Base-by-base conservation (phyloP, 2,329 filamentous ascomycete species). In the Neospermospora avenae region DNA sequence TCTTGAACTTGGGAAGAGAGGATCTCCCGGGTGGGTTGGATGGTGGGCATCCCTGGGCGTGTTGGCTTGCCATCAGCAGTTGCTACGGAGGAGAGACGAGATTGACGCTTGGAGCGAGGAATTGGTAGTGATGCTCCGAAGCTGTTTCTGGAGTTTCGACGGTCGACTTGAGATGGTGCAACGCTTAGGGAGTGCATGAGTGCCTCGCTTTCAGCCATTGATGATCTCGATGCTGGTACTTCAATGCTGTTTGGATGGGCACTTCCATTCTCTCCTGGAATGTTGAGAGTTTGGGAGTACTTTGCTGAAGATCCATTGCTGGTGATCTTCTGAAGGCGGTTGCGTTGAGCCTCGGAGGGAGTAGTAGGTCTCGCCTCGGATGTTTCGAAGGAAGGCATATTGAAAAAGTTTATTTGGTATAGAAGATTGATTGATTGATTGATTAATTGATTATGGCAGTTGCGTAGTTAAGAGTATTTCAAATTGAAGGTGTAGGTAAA, bases 111-210 rank as follows among this genome's bases (percentile, higher is more conserved):
- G 48, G 85, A 84, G 67, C 85, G 79, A 52, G 88, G 88, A 67
- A 91, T 91, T 55, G 88, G 88, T 16, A 91, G 81, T 20, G 87
- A 82, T 52, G 86, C 80, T 63, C 88, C 88, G 71, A 91, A 91
- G 18, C 87, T 91, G 81, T 91, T 91, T 64, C 88, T 84, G 20
- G 88, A 91, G 49, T 82, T 80, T 66, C 88, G 78, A 63, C 88
- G 80, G 66, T 88, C 84, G 74, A 80, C 85, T 78, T 84, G 84
- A 7, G 87, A 90, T 16, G 87, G 87, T 14, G 82, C 78, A 48
- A 86, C 76, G 69, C 85, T 89, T 69, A 91, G 78, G 69, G 83
- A 85, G 80, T 91, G 88, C 87, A 91, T 90, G 75, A 86, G 87
- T 66, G 82, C 79, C 46, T 82, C 76, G 25, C 84, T 84, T 75